phyloP scores from a whole-genome alignment of 2,329 filamentous ascomycete genomes.

The Hirsutella thompsonii region DNA sequence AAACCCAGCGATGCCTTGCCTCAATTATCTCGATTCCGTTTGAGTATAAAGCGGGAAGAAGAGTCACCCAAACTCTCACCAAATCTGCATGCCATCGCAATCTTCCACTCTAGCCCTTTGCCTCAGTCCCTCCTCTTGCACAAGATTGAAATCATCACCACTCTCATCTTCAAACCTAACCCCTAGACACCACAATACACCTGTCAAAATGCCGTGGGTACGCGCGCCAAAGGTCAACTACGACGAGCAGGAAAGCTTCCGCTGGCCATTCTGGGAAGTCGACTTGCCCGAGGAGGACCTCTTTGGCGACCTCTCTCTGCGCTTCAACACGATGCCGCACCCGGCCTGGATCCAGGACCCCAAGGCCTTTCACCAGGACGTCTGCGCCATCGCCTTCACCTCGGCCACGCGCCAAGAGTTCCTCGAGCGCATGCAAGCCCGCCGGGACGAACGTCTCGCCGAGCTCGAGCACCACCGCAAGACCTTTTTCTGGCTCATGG shows the following conservation, averaged over 20 bases:
- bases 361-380: not conserved
- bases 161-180: not conserved
- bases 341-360: not conserved
- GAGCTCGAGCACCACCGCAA: not conserved
- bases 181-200: not conserved
- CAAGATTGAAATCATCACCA: not conserved
- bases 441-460: not conserved
- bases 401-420: not conserved
- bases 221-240: not conserved
- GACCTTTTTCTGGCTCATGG: not conserved
- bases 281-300: not conserved
- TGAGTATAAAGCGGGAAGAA: no score
- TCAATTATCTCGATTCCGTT: no score
- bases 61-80: no score
- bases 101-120: no score
- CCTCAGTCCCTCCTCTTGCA: no score
- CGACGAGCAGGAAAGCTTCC: not conserved
- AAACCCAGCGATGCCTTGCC: no score
- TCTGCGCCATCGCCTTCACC: not conserved
- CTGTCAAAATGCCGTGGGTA: not conserved
- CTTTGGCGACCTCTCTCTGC: not conserved
- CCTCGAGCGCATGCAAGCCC: not conserved
- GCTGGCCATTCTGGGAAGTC: not conserved
- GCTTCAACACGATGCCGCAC: not conserved
- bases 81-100: not conserved